A percentile compares a stretch with the other conserved stretches of the same genome.
Conservation (phyloP, 805 yeast species). For the Yarrowia sp. region DNA sequence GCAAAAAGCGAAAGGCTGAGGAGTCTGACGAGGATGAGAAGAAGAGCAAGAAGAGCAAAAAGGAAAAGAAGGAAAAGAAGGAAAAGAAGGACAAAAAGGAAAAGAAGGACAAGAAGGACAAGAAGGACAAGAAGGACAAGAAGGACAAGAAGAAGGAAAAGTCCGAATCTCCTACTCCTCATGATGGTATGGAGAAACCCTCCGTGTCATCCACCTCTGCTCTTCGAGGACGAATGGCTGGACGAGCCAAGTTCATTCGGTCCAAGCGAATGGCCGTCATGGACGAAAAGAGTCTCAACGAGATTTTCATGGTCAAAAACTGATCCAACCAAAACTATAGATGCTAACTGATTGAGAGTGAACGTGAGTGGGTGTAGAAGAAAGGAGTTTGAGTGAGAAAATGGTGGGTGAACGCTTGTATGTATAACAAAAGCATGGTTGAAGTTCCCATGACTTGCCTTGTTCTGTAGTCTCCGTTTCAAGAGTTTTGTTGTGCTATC, state of each 20-base stretch:
- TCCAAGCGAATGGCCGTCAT: constrained; percentile 91
- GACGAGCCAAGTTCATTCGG: constrained; percentile 84
- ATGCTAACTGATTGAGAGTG: constrained; percentile 34
- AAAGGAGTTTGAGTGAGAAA: no score
- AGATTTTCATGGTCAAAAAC: constrained; percentile 80
- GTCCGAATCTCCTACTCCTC: constrained; percentile 43
- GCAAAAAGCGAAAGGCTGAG: constrained; percentile 48
- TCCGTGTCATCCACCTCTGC: constrained; percentile 46
- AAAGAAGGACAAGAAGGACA: constrained; percentile 46
- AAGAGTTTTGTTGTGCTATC: no score
- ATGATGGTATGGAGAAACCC: constrained; percentile 47
- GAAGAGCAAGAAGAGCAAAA: constrained; percentile 43
- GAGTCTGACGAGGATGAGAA: constrained; percentile 42
- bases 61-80: constrained; percentile 45
- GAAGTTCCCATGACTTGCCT: no score
- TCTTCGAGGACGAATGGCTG: constrained; percentile 66
- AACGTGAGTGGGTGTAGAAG: neutral
- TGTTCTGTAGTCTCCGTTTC: no score
- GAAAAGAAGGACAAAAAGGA: constrained; percentile 45
- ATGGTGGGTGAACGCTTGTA: no score
- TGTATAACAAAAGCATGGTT: no score
- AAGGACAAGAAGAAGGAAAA: constrained; percentile 47
- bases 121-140: constrained; percentile 46
- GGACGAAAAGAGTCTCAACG: constrained; percentile 88
- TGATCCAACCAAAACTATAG: constrained; percentile 30